Conservation (phyloP, 2,329 filamentous ascomycete genomes). For the Pezicula rhizophila region DNA sequence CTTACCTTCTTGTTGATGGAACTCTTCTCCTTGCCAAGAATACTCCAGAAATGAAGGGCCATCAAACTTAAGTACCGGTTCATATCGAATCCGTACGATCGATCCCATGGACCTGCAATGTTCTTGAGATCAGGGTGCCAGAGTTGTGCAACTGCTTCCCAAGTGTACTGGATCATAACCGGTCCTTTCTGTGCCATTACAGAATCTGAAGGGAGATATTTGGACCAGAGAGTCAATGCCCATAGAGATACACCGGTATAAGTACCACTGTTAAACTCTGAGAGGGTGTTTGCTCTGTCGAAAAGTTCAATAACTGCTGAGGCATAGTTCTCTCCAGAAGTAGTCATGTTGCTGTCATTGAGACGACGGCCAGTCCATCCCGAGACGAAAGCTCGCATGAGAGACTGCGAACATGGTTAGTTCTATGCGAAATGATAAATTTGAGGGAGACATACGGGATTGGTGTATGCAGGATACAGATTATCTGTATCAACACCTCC, state of each 20-base stretch:
- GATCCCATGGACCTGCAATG: constrained; percentile 59
- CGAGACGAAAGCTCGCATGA: constrained; percentile 58
- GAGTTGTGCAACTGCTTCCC: constrained; percentile 44
- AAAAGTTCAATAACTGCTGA: constrained; percentile 51
- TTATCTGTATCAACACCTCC: constrained; percentile 56
- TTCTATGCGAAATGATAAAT: neutral
- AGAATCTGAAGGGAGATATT: constrained; percentile 49
- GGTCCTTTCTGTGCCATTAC: constrained; percentile 46
- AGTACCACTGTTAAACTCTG: constrained; percentile 49
- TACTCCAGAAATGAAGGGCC: constrained; percentile 51
- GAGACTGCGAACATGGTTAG: constrained; percentile 17
- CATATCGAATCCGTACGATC: constrained; percentile 59
- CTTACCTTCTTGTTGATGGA: constrained; percentile 17
- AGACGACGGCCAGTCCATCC: constrained; percentile 51
- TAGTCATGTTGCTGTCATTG: constrained; percentile 53
- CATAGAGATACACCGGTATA: constrained; percentile 58
- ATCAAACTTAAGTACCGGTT: constrained; percentile 54
- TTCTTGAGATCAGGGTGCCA: constrained; percentile 56
- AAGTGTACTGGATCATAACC: constrained; percentile 46
- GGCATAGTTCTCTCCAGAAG: constrained; percentile 49
- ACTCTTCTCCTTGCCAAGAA: constrained; percentile 39
- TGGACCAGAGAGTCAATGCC: constrained; percentile 51
- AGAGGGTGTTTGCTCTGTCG: constrained; percentile 47
- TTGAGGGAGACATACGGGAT: constrained; percentile 34
- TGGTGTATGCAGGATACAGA: constrained; percentile 56